Evolutionary conservation across 345 rosid species (phyloP).

Genomic region (Eucalyptus marginata): DNA sequence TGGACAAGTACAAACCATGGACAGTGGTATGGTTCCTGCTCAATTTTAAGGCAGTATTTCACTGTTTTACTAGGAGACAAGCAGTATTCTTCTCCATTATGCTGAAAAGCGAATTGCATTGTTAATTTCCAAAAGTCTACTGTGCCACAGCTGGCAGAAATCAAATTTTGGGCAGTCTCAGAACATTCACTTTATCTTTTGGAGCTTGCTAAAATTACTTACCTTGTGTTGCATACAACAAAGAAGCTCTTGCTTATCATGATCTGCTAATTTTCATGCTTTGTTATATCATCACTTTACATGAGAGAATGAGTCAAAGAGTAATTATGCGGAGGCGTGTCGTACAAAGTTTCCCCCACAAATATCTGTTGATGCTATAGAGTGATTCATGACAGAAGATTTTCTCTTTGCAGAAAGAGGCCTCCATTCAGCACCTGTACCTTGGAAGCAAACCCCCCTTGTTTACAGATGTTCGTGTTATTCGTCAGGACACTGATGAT

Average conservation of each 20-base stretch:
- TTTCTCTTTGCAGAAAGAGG: slow-evolving; percentile 48
- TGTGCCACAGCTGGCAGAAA: not conserved
- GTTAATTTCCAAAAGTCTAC: not conserved
- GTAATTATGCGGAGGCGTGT: not conserved
- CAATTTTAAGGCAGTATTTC: not conserved
- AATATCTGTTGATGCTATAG: not conserved
- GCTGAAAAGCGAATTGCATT: not conserved
- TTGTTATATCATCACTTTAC: not conserved
- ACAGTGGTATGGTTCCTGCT: slow-evolving; percentile 45
- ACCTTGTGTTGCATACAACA: not conserved
- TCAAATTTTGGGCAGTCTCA: not conserved
- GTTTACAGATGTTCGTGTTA: slow-evolving; percentile 73
- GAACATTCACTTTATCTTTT: not conserved
- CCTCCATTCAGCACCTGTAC: slow-evolving; percentile 62
- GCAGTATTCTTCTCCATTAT: not conserved
- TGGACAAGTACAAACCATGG: slow-evolving; percentile 97
- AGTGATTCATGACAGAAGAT: not conserved
- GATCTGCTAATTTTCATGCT: not conserved
- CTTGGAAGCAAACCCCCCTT: slow-evolving; percentile 87
- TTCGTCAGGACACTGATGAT: slow-evolving; percentile 48
- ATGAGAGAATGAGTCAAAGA: not conserved
- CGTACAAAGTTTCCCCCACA: not conserved
- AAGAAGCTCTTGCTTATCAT: not conserved
- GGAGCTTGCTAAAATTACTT: not conserved
- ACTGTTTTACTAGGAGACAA: not conserved